Base-by-base conservation (phyloP, 495 filamentous ascomycete species). In the Xylaria sp. region DNA sequence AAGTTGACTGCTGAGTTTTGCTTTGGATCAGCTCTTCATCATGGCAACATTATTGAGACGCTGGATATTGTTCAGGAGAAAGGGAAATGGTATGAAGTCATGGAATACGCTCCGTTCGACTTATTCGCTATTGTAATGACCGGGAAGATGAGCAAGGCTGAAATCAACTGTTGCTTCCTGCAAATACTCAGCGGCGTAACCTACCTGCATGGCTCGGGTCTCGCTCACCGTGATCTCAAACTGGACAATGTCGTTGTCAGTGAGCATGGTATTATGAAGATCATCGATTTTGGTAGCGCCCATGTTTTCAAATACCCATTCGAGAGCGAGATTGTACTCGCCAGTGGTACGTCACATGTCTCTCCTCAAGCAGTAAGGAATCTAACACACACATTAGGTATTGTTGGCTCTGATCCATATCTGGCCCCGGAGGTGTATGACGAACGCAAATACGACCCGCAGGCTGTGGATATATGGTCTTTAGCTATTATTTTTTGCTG, bases 1-100 rank as follows among this genome's bases (percentile, higher is more conserved):
- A 99, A 99, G 76, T 91, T 99, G 66, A 99, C 97, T n/a, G 96
- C 96, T 2, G 96, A 99, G 79, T 99, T 98, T 80, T 99, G 96
- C 80, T 94, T 99, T 76, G 96, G 96, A 12, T 98, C 95, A 4
- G 97, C 97, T 31, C 82, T 99, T 50, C 96, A 98, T 76, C 96
- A 99, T 76, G 96, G 97, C 65, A 99, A 99, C 80, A 94, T 99
- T 73, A 97, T 99, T 76, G 96, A 98, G 80, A 98, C 96, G 11
- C 86, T 99, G 44, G 96, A 99, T 79, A 97, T 99, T 72, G 90
- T 99, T 19, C 92, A 97, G 71, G 96, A 99, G 84, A 95, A 93
- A 79, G 90, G 88, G 35, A 93, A 91, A 72, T 99, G 96, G 95
- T 99, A 97, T 79, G 97, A 97, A 78, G 96, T 99, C 37, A 99